Evolutionary conservation across 23 red algal genomes (phyloP).

Genomic region (Gracilaria domingensis): DNA sequence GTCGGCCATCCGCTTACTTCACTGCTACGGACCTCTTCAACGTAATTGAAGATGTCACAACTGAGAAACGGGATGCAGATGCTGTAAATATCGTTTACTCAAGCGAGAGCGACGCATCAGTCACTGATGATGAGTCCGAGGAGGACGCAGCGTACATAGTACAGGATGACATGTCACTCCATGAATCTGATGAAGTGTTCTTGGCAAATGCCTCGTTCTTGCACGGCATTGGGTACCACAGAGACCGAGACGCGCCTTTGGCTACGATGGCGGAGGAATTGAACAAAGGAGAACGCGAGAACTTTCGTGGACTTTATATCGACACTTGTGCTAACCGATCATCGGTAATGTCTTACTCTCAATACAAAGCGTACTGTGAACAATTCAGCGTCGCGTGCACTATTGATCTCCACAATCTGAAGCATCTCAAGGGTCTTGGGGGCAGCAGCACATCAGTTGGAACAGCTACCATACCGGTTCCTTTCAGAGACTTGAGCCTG

Average conservation of each 20-base stretch:
- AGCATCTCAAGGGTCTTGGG: no score
- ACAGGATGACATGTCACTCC: background rate
- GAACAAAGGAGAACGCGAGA: background rate
- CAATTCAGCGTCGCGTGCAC: slow-evolving; percentile 1
- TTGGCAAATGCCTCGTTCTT: slow-evolving; percentile 37
- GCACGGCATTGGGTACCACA: no score
- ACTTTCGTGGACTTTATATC: background rate
- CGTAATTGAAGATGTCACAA: background rate
- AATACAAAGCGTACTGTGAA: slow-evolving; percentile 24
- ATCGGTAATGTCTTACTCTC: no score
- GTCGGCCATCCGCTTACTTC: no score
- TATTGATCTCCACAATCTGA: background rate
- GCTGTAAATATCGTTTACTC: background rate
- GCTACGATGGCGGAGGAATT: no score
- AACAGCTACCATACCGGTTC: no score
- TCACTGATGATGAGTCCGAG: background rate
- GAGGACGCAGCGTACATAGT: background rate
- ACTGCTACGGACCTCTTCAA: background rate
- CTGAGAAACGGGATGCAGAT: background rate
- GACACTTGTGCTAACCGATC: slow-evolving; percentile 43
- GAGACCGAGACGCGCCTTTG: no score
- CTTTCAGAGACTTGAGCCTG: no score
- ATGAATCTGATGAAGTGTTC: background rate
- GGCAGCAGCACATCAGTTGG: no score
- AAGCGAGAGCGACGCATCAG: no score